Percentiles rank a stretch among this genome's conserved stretches.
Evolutionary conservation across 2,329 filamentous ascomycete genomes (phyloP).

Genomic region (Xylaria sp.): DNA sequence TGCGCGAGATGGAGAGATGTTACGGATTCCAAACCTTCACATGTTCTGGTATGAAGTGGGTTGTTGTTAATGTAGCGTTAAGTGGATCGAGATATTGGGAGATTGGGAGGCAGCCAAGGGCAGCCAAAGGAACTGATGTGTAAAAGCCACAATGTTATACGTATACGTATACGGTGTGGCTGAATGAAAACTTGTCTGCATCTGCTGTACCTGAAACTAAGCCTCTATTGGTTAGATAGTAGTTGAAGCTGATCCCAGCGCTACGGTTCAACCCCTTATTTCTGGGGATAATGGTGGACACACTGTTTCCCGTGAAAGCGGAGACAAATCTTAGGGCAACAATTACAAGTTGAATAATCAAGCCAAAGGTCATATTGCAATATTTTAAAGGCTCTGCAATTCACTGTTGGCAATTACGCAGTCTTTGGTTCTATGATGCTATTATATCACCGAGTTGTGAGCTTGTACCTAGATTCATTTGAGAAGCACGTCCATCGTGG

Average conservation of each 20-base stretch:
- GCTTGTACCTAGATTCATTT: too few relatives aligned
- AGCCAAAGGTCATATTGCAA: background rate
- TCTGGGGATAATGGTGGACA: background rate
- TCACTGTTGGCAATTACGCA: background rate
- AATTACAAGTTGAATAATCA: background rate
- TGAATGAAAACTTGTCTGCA: background rate
- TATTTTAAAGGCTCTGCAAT: background rate
- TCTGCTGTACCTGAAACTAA: conserved; percentile 15
- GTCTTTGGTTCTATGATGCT: background rate
- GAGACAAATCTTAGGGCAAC: background rate
- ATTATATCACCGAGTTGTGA: background rate
- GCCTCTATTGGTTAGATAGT: background rate
- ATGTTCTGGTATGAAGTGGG: conserved; percentile 5
- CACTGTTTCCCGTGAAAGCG: background rate
- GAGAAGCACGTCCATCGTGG: too few relatives aligned
- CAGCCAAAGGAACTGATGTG: background rate
- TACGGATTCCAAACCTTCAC: conserved; percentile 3
- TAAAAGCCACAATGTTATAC: conserved; percentile 3
- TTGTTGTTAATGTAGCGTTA: conserved; percentile 14
- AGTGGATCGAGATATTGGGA: background rate
- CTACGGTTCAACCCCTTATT: background rate
- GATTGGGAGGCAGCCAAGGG: conserved; percentile 4
- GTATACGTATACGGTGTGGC: background rate
- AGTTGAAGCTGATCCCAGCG: background rate
- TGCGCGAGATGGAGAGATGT: background rate